Evolutionary conservation across 306 rosid species (phyloP), one percentile per base, ranked within the genome.

Genomic region (Fragaria ananassa): DNA sequence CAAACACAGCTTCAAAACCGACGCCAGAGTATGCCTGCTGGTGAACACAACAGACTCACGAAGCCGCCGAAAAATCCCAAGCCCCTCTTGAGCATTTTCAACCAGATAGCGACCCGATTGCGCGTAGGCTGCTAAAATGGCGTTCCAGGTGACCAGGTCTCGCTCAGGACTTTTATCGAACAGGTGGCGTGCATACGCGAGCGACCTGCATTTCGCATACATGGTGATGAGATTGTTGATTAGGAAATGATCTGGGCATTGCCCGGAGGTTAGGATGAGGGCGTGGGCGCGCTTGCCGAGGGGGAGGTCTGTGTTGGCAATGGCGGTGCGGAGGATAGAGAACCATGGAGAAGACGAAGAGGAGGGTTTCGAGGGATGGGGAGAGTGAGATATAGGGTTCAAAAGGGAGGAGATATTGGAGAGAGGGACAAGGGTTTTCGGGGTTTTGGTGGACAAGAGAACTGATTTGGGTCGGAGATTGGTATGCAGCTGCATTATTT

Each of bases 91-190:
- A 69, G 86, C 42, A 27, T 82, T 70, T 34, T 77, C 83, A 9
- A 54, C 42, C 9, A 50, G 70, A 27, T 79, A 42, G 39, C 81
- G 85, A 1, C 73, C 80, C 10, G 88, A 75, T 12, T 81, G 85
- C 15, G 96, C 90, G 27, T 88, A 74, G 21, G 89, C 97, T 0
- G 95, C 75, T 50, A 93, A 76, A 79, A 91, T 91, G 78, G 98
- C 81, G 49, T 93, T 93, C 97, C 96, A 93, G 5, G 98, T 84
- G 27, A 93, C 89, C 66, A 93, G 85, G 90, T 88, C 93, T 70
- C 88, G 80, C 12, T 77, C 78, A 57, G 86, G 87, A 17, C 70
- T 84, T 82, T 76, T 70, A 64, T 89, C 97, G 65, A 93, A 93
- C 91, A 91, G 83, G 23, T 70, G 76, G 58, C 93, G 98, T 25